These are phyloP conservation scores for Cercospora zeae-maydis DNA, from an alignment of 2,329 filamentous ascomycete species.

Conservation along the genomic window DNA sequence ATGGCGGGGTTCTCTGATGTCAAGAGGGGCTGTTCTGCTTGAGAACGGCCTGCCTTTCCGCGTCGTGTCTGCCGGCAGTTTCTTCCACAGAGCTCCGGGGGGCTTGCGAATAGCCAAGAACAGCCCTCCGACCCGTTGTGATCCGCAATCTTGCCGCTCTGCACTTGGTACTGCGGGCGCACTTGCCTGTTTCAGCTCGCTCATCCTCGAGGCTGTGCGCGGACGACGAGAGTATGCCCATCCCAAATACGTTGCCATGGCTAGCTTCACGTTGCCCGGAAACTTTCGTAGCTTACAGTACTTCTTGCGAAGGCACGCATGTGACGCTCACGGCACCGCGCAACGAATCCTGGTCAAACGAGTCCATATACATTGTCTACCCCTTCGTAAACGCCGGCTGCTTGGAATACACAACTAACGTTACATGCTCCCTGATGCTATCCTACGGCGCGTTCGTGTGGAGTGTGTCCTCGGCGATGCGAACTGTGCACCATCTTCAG, in stretches of 20 bases:
- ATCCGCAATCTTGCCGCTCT: constrained; percentile 15
- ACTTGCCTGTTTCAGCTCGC: constrained; percentile 10
- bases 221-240: not conserved
- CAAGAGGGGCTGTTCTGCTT: constrained; percentile 9
- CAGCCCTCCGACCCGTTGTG: not conserved
- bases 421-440: constrained; percentile 22
- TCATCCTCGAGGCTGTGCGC: not conserved
- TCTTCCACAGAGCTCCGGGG: not conserved
- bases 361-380: constrained; percentile 20
- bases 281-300: constrained; percentile 1
- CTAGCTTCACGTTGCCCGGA: not conserved
- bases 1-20: constrained; percentile 6
- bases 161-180: not conserved
- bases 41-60: not conserved
- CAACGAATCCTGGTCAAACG: not conserved
- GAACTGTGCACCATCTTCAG: constrained; percentile 5
- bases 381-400: constrained; percentile 22
- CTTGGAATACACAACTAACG: constrained; percentile 26
- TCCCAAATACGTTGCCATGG: not conserved
- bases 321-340: not conserved
- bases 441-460: constrained; percentile 17
- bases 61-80: constrained; percentile 5
- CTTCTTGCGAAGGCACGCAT: not conserved
- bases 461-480: constrained; percentile 1
- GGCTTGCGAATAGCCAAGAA: constrained; percentile 4